Percentiles rank a stretch among this genome's conserved stretches.
These are phyloP conservation scores for Platismatia glauca DNA, from an alignment of 495 filamentous ascomycete species.

Conservation along the genomic window DNA sequence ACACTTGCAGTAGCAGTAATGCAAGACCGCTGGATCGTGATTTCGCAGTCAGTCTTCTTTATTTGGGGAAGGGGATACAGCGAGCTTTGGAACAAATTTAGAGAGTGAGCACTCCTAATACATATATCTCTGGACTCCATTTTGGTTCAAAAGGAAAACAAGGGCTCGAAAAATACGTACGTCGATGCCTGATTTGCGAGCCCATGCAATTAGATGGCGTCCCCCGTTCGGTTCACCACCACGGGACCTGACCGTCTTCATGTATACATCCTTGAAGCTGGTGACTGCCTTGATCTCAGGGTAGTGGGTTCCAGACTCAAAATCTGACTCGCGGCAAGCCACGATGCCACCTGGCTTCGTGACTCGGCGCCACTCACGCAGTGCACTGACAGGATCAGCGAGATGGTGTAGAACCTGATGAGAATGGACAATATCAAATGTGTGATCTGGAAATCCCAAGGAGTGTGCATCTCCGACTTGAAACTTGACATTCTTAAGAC, in stretches of 20 bases:
- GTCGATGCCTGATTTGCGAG: slow-evolving; percentile 39
- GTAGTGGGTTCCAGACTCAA: slow-evolving; percentile 36
- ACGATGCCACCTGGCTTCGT: slow-evolving; percentile 44
- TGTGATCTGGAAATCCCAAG: slow-evolving; percentile 36
- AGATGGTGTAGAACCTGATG: slow-evolving; percentile 50
- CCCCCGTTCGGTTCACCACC: slow-evolving; percentile 44
- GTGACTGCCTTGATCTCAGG: slow-evolving; percentile 36
- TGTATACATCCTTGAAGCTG: slow-evolving; percentile 35
- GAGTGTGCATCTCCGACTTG: slow-evolving; percentile 38
- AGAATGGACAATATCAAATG: slow-evolving; percentile 49
- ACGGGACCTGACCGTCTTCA: slow-evolving; percentile 31
- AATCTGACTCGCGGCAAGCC: slow-evolving; percentile 41
- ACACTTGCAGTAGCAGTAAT: slow-evolving; percentile 33
- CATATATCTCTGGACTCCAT: too few species aligned
- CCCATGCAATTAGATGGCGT: slow-evolving; percentile 41
- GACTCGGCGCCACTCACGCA: slow-evolving; percentile 44
- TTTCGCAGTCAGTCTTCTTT: too few species aligned
- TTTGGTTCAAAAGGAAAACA: too few species aligned
- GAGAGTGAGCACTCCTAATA: too few species aligned
- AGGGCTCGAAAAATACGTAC: too few species aligned
- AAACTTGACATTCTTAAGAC: slow-evolving; percentile 39
- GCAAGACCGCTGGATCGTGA: too few species aligned
- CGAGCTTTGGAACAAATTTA: too few species aligned
- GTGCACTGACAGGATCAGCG: slow-evolving; percentile 31
- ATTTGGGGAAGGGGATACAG: too few species aligned